Percentiles rank a stretch among this genome's conserved stretches.
These are phyloP conservation scores for Coemansia sp. DNA, from an alignment of 192 early-diverging fungal species.

Conservation along the genomic window DNA sequence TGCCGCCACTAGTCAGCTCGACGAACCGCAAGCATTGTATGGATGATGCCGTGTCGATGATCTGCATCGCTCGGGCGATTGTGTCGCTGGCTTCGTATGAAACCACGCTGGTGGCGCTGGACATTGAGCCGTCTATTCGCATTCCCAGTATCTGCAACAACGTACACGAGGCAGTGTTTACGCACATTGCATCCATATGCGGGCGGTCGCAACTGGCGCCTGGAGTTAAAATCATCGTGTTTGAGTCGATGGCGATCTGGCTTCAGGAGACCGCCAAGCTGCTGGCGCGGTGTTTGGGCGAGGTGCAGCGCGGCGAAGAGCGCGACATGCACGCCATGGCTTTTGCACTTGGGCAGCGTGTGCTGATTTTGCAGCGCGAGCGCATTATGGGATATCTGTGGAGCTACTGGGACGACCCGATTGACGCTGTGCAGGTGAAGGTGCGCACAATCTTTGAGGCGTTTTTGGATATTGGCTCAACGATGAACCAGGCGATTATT, in stretches of 20 bases:
- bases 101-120: slow-evolving; percentile 32
- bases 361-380: slow-evolving; percentile 55
- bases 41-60: slow-evolving; percentile 52
- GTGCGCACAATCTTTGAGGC: slow-evolving; percentile 68
- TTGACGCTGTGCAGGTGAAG: slow-evolving; percentile 78
- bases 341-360: slow-evolving; percentile 45
- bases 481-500: slow-evolving; percentile 31
- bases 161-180: slow-evolving; percentile 65
- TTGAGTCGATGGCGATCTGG: slow-evolving; percentile 76
- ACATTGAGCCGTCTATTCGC: slow-evolving; percentile 13
- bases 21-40: slow-evolving; percentile 23
- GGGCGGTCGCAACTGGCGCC: slow-evolving; percentile 63
- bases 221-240: slow-evolving; percentile 66
- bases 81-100: slow-evolving; percentile 37
- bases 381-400: slow-evolving; percentile 70
- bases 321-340: slow-evolving; percentile 13
- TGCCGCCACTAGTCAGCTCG: slow-evolving; percentile 17
- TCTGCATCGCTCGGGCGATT: slow-evolving; percentile 50
- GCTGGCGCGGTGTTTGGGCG: slow-evolving; percentile 30
- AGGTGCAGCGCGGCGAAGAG: background rate
- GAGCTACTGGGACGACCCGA: slow-evolving; percentile 85
- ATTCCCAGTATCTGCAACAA: slow-evolving; percentile 25
- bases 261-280: slow-evolving; percentile 59
- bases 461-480: slow-evolving; percentile 63
- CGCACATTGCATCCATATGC: slow-evolving; percentile 63